Evolutionary conservation across 805 yeast genomes (phyloP), one percentile per base, ranked within the genome.

Genomic region (Suhomyces sp.): DNA sequence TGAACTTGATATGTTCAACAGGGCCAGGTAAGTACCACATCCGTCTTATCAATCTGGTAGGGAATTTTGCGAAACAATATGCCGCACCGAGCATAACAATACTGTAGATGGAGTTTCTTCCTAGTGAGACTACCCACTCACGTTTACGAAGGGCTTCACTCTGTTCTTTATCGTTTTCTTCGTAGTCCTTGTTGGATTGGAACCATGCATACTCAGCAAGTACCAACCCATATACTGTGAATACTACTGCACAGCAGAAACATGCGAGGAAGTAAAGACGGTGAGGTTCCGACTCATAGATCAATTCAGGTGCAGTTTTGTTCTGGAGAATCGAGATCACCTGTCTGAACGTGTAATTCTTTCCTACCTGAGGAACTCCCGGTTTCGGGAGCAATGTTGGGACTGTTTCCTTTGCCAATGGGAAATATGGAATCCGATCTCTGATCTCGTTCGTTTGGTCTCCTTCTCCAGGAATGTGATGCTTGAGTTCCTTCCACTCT

Each of bases 281-380:
- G 64, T 90, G 96, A 0, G 94, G 88, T 68, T 90, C 96, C 24
- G 91, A 83, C 73, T 88, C 93, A 68, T 89, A 90, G 44, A 89
- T 77, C 50, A 89, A 72, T 62, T 88, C 96, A 0, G 93, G 93
- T 47, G 79, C 77, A 10, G 69, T 70, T 59, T 85, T 82, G 40
- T 72, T 70, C 54, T 78, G 73, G 55, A 89, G 70, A 9, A 81
- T 77, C 52, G 79, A 78, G 60, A 86, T 72, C 70, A 90, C 84
- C 64, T 86, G 86, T 6, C 82, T 71, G 57, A 90, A 80, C 4
- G 83, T 74, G 62, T 80, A 69, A 49, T 71, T 64, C 36, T 79
- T 77, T 1, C 87, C 82, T 2, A 88, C 88, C 35, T 84, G 80
- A 8, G 96, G 96, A 9, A 87, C 89, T 12, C 87, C 88, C 0